Percentiles rank a stretch among this genome's conserved stretches.
Evolutionary conservation across 2,329 filamentous ascomycete genomes (phyloP).

Genomic region (Ascochyta fabae): DNA sequence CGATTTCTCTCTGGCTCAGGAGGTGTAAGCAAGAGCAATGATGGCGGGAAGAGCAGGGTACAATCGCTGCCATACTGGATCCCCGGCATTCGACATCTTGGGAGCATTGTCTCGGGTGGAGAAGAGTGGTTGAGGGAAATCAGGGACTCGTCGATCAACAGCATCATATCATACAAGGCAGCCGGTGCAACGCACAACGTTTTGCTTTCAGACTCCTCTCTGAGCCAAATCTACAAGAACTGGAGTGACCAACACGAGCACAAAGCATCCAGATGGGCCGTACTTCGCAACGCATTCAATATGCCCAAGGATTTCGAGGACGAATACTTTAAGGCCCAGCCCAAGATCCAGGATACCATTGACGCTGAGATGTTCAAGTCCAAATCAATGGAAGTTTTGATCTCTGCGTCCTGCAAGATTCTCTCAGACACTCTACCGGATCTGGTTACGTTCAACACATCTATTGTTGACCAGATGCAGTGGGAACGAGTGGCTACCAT

Average conservation of each 20-base stretch:
- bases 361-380: constrained; percentile 57
- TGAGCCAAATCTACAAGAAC: constrained; percentile 40
- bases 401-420: constrained; percentile 40
- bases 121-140: constrained; percentile 53
- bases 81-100: constrained; percentile 62
- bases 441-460: constrained; percentile 65
- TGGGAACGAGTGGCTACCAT: constrained; percentile 66
- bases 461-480: constrained; percentile 65
- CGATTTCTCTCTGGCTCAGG: constrained; percentile 36
- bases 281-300: constrained; percentile 40
- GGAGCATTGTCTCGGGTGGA: constrained; percentile 57
- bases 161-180: constrained; percentile 58
- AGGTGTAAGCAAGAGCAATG: constrained; percentile 20
- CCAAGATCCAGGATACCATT: constrained; percentile 41
- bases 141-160: constrained; percentile 47
- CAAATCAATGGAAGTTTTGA: constrained; percentile 51
- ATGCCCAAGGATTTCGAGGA: constrained; percentile 30
- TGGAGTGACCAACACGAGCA: constrained; percentile 26
- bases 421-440: constrained; percentile 57
- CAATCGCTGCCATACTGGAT: constrained; percentile 65
- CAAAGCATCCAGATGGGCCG: constrained; percentile 25
- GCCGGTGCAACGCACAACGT: constrained; percentile 59
- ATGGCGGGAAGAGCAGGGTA: constrained; percentile 49
- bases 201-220: constrained; percentile 57
- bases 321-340: constrained; percentile 29